phyloP scores from a whole-genome alignment of 768 basidiomycete species.

The Gelatoporia subvermispora region DNA sequence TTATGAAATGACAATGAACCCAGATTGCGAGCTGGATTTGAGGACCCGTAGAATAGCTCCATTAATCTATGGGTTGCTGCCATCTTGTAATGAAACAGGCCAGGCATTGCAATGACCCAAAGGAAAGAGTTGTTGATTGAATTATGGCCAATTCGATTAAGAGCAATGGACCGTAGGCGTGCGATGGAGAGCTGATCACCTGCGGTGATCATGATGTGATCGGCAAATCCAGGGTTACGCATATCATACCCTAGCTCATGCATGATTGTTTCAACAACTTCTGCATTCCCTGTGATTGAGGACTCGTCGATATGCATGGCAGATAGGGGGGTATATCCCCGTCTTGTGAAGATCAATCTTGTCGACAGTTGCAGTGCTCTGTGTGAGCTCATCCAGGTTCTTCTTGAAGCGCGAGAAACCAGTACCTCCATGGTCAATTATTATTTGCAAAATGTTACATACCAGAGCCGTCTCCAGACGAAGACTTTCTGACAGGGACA shows the following conservation, averaged over 20 bases:
- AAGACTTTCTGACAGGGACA: conserved; percentile 13
- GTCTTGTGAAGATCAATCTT: conserved; percentile 25
- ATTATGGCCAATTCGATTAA: conserved; percentile 30
- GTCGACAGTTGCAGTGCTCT: conserved; percentile 12
- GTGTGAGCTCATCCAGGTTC: conserved; percentile 13
- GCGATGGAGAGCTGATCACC: conserved; percentile 37
- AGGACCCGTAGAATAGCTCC: conserved; percentile 27
- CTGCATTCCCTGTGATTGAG: conserved; percentile 28
- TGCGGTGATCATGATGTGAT: conserved; percentile 9
- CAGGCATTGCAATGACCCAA: conserved; percentile 25
- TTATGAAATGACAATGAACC: conserved; percentile 31
- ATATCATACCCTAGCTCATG: conserved; percentile 20
- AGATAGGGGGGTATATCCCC: conserved; percentile 20
- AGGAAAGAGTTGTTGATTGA: conserved; percentile 18
- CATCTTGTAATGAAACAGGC: conserved; percentile 36
- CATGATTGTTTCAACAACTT: conserved; percentile 24
- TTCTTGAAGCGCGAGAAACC: conserved; percentile 12
- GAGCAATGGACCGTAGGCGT: conserved; percentile 25
- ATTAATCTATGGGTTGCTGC: conserved; percentile 27
- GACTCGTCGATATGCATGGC: conserved; percentile 34
- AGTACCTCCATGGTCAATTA: conserved; percentile 26
- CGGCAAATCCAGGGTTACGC: neutral
- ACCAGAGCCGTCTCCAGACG: conserved; percentile 13
- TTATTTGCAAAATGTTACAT: conserved; percentile 27
- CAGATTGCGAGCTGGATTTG: conserved; percentile 17